Conservation (phyloP, 2,329 filamentous ascomycete species). For the Didymella arachidicola region DNA sequence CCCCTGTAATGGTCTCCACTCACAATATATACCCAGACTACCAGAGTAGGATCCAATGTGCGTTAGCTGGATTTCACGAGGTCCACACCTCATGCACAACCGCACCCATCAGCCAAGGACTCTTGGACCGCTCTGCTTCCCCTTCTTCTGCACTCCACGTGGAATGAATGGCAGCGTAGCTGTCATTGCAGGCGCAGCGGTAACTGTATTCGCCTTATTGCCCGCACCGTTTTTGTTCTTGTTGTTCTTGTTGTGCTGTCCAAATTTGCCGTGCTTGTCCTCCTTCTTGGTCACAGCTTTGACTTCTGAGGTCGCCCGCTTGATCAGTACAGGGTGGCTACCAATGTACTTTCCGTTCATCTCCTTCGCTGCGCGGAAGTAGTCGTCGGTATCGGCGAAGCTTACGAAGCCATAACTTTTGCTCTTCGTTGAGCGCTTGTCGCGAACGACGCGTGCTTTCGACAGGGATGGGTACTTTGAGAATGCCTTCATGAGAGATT, state of each 20-base stretch:
- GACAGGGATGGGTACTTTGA: constrained; percentile 85
- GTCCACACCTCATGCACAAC: too few relatives aligned
- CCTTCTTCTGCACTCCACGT: constrained; percentile 44
- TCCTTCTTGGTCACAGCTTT: constrained; percentile 71
- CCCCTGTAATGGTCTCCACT: too few relatives aligned
- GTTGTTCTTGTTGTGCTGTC: constrained; percentile 58
- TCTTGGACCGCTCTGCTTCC: constrained; percentile 39
- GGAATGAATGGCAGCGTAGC: constrained; percentile 37
- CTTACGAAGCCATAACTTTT: constrained; percentile 97
- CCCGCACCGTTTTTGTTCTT: constrained; percentile 53
- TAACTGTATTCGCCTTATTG: constrained; percentile 24
- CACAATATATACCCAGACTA: too few relatives aligned
- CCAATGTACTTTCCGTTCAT: constrained; percentile 99
- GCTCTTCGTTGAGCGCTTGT: constrained; percentile 95
- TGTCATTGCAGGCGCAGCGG: constrained; percentile 21
- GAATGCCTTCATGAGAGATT: constrained; percentile 93
- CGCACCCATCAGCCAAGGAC: constrained; percentile 36
- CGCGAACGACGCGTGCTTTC: constrained; percentile 91
- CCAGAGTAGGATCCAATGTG: too few relatives aligned
- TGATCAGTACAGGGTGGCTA: constrained; percentile 88
- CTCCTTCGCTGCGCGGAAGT: constrained; percentile 94
- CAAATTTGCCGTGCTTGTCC: constrained; percentile 45
- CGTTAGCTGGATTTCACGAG: too few relatives aligned
- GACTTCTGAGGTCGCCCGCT: constrained; percentile 91
- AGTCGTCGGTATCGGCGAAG: constrained; percentile 94